Evolutionary conservation across 148 eudicot genomes (phyloP).

Genomic region (Cornus kousa): DNA sequence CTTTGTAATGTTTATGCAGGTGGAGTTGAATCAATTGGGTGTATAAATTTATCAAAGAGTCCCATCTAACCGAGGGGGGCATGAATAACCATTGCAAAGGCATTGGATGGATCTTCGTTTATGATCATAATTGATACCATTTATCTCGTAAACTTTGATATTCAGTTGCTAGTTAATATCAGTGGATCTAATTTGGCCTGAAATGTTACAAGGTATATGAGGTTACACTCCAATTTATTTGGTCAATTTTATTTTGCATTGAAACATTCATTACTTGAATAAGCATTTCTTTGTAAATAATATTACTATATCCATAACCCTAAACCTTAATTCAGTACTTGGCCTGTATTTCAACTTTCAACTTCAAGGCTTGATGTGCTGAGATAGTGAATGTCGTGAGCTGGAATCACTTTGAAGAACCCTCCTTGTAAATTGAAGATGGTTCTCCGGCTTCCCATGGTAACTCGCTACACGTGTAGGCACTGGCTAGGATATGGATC

Average conservation of each 20-base stretch:
- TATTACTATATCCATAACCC: too few species aligned
- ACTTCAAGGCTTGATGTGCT: too few species aligned
- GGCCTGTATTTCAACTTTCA: too few species aligned
- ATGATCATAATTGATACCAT: neutral
- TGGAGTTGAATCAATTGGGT: neutral
- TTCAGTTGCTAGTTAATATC: neutral
- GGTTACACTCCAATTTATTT: too few species aligned
- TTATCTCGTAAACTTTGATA: neutral
- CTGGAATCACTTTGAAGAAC: neutral
- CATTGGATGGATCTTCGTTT: neutral
- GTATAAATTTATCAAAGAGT: too few species aligned
- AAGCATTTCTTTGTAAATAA: too few species aligned
- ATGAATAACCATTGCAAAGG: neutral
- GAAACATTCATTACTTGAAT: too few species aligned
- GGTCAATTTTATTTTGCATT: too few species aligned
- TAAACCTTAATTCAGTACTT: too few species aligned
- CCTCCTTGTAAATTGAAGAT: neutral
- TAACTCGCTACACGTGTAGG: neutral
- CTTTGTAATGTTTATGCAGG: neutral
- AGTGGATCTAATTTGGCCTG: neutral
- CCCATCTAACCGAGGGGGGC: neutral
- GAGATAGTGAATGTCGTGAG: neutral
- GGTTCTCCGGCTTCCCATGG: neutral
- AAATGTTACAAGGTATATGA: neutral
- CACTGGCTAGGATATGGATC: neutral